phyloP scores from a whole-genome alignment of 495 filamentous ascomycete genomes.

The Entonaema liquescens region DNA sequence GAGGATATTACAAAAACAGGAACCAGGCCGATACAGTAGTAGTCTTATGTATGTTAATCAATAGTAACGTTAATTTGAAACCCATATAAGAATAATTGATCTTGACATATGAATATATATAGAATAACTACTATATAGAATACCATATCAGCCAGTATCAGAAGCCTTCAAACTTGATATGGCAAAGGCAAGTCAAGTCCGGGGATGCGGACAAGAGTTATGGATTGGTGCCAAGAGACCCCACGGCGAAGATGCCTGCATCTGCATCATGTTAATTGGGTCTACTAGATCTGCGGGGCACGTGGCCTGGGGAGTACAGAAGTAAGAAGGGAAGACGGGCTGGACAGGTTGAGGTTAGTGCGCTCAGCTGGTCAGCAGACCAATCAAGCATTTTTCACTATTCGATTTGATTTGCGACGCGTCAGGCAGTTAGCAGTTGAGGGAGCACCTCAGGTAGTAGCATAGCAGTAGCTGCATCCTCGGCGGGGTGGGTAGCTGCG shows the following conservation, averaged over 20 bases:
- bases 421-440: conserved; percentile 18
- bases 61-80: not conserved
- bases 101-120: too few species aligned
- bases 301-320: conserved; percentile 41
- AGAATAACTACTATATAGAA: too few species aligned
- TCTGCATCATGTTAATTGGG: conserved; percentile 40
- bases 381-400: conserved; percentile 40
- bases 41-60: not conserved
- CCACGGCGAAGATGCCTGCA: conserved; percentile 35
- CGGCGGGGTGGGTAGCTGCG: conserved; percentile 15
- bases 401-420: conserved; percentile 39
- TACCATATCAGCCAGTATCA: not conserved
- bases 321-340: conserved; percentile 6
- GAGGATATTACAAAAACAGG: not conserved
- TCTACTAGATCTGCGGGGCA: conserved; percentile 43
- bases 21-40: not conserved
- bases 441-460: not conserved
- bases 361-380: conserved; percentile 43
- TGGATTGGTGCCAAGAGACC: conserved; percentile 24
- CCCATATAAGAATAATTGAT: not conserved
- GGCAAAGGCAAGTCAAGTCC: not conserved
- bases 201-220: not conserved
- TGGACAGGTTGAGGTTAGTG: not conserved
- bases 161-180: not conserved
- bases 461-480: conserved; percentile 11